Conservation (phyloP, 202 grass and related monocot genomes). For the Zoysia matrella region DNA sequence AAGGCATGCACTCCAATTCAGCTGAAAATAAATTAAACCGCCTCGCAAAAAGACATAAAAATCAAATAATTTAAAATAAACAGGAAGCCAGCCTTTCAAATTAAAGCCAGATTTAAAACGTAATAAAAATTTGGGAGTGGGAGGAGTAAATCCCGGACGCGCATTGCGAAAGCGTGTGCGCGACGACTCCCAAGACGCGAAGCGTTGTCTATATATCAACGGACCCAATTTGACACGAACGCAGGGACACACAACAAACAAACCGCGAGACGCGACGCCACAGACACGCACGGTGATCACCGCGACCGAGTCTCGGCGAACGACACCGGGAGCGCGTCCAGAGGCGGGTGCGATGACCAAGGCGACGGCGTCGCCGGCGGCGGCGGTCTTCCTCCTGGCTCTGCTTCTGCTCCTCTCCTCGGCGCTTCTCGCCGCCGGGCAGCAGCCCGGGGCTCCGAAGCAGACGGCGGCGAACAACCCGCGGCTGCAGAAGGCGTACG, state of each 20-base stretch:
- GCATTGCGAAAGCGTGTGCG: slow-evolving; percentile 30
- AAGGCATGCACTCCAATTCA: neutral
- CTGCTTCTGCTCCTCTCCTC: slow-evolving; percentile 38
- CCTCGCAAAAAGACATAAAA: neutral
- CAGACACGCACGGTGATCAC: too few relatives aligned
- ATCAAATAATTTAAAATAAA: neutral
- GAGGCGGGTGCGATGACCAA: too few relatives aligned
- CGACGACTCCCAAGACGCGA: neutral
- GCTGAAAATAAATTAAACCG: neutral
- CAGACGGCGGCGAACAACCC: slow-evolving; percentile 69
- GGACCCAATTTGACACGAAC: neutral
- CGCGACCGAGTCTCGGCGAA: slow-evolving; percentile 15
- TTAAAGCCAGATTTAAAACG: neutral
- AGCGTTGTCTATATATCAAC: slow-evolving; percentile 44
- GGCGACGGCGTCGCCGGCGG: neutral
- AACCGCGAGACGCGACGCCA: neutral
- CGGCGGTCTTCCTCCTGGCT: slow-evolving; percentile 23
- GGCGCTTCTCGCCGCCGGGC: slow-evolving; percentile 23
- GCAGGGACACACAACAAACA: slow-evolving; percentile 1
- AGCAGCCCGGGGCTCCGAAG: neutral
- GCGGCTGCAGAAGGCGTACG: slow-evolving; percentile 72
- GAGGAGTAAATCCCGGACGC: neutral
- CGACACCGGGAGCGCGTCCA: neutral
- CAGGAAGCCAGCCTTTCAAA: slow-evolving; percentile 34
- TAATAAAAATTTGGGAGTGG: neutral